These are phyloP conservation scores for Wallacemonas sp. DNA, from an alignment of 208 protist genomes.

Conservation along the genomic window DNA sequence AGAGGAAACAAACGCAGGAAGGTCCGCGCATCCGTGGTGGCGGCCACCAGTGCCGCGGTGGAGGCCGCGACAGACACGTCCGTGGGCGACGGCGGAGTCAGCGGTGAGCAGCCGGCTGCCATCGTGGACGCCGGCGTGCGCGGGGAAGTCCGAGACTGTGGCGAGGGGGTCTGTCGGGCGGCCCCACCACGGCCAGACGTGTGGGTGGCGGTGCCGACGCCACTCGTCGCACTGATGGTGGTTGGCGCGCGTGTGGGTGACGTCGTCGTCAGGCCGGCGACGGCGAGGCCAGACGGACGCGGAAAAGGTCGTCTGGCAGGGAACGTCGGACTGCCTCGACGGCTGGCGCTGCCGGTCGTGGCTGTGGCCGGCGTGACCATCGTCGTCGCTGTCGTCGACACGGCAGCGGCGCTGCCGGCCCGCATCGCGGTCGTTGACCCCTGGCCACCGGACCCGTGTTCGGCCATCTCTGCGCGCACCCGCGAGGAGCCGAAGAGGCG, in stretches of 20 bases:
- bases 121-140: background rate
- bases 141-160: too few species aligned
- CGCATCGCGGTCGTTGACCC: too few species aligned
- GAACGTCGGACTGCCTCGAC: slow-evolving; percentile 9
- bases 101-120: background rate
- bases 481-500: background rate
- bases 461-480: background rate
- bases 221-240: background rate
- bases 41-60: background rate
- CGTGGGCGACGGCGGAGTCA: background rate
- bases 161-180: too few species aligned
- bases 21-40: background rate
- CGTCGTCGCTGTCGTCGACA: background rate
- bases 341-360: background rate
- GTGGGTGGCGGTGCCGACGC: too few species aligned
- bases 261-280: background rate
- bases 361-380: slow-evolving; percentile 11
- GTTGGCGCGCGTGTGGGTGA: background rate
- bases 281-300: background rate
- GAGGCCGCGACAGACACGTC: background rate
- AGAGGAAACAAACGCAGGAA: slow-evolving; percentile 1
- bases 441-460: too few species aligned
- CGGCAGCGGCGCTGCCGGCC: background rate
- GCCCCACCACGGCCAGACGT: too few species aligned
- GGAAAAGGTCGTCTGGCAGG: background rate